phyloP scores from a whole-genome alignment of 495 filamentous ascomycete species.

The Aspergillus bridgeri region DNA sequence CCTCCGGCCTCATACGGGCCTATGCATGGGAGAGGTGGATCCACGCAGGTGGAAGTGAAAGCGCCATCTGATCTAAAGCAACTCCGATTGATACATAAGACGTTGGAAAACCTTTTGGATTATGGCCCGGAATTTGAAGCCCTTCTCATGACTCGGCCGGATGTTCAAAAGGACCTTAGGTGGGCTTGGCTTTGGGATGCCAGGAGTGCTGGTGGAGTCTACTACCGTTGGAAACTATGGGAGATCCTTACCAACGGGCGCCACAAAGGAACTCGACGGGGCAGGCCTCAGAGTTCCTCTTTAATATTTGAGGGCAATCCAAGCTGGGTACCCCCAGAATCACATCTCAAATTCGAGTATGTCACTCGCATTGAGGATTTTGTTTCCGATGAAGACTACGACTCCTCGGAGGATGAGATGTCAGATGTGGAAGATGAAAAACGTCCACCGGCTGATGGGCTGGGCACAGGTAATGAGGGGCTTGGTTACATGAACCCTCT shows the following conservation, averaged over 20 bases:
- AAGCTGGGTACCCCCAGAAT: conserved; percentile 68
- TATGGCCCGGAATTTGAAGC: conserved; percentile 90
- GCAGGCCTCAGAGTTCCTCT: conserved; percentile 24
- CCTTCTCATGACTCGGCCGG: conserved; percentile 77
- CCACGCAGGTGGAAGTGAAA: conserved; percentile 68
- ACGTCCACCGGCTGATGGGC: conserved; percentile 49
- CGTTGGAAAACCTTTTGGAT: conserved; percentile 71
- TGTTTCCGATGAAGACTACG: conserved; percentile 77
- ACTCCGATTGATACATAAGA: conserved; percentile 82
- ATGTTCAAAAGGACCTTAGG: conserved; percentile 77
- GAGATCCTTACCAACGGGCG: conserved; percentile 61
- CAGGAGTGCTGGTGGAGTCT: conserved; percentile 71
- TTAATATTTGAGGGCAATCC: conserved; percentile 66
- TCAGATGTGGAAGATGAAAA: conserved; percentile 69
- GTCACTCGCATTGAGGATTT: conserved; percentile 70
- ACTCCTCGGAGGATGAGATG: conserved; percentile 84
- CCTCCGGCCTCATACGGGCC: conserved; percentile 70
- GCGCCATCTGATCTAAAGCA: conserved; percentile 75
- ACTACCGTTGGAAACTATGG: conserved; percentile 91
- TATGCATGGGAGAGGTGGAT: conserved; percentile 31
- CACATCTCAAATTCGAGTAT: conserved; percentile 67
- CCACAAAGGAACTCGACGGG: conserved; percentile 24
- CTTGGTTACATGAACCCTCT: conserved; percentile 78
- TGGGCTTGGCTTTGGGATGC: conserved; percentile 96
- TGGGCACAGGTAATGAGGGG: conserved; percentile 45